Conservation (phyloP, 2,329 filamentous ascomycete genomes). For the Neonectria sp. region DNA sequence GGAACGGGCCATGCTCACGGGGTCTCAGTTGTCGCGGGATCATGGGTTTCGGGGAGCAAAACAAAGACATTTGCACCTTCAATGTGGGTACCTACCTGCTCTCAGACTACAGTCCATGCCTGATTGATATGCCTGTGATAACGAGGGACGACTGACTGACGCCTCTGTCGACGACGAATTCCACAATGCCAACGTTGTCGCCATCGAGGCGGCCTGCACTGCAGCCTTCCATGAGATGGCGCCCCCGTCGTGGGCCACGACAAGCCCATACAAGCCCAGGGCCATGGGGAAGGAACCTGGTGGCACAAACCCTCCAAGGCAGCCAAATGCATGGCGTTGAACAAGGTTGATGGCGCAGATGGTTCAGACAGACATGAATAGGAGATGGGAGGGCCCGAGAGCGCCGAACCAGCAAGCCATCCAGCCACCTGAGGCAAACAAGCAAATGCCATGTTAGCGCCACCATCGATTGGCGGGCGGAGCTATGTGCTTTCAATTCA, state of each 20-base stretch:
- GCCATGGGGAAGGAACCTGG: conserved; percentile 22
- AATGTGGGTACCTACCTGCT: not conserved
- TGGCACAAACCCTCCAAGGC: conserved; percentile 23
- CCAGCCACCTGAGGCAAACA: not conserved
- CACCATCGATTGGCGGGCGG: conserved; percentile 10
- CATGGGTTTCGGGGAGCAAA: not conserved
- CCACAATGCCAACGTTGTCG: conserved; percentile 6
- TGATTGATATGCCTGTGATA: not conserved
- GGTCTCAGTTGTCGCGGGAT: not conserved
- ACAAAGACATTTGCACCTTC: not conserved
- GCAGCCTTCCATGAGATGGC: conserved; percentile 12
- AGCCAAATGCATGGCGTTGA: conserved; percentile 28
- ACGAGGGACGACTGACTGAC: conserved; percentile 1
- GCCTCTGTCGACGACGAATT: not conserved
- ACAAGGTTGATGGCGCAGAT: conserved; percentile 26
- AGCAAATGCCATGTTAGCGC: conserved; percentile 9
- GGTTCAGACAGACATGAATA: conserved; percentile 27
- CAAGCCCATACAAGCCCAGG: conserved; percentile 24
- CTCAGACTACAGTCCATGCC: not conserved
- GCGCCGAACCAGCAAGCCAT: not conserved
- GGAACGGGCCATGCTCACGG: not conserved
- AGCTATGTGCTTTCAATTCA: conserved; percentile 8
- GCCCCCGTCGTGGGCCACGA: conserved; percentile 10
- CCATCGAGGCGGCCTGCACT: conserved; percentile 11
- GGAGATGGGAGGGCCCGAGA: conserved; percentile 29